Conservation (phyloP, 2,329 filamentous ascomycete species). For the Microdochium nivale region DNA sequence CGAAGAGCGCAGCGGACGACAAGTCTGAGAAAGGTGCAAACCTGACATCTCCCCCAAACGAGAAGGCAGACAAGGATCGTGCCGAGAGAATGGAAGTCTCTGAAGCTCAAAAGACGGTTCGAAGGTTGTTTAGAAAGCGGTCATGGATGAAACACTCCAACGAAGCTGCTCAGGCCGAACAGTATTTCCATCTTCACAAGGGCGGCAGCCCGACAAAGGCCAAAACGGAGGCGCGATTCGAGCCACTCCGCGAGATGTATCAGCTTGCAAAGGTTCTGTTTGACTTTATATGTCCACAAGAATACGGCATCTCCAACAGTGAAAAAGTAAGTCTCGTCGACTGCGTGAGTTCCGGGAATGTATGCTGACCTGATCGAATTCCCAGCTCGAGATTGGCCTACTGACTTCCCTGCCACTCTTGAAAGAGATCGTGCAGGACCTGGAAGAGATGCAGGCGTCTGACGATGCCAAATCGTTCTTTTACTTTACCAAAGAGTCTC, state of each 20-base stretch:
- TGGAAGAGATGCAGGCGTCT: conserved; percentile 94
- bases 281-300: conserved; percentile 96
- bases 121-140: conserved; percentile 49
- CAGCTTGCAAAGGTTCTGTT: conserved; percentile 90
- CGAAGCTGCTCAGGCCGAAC: conserved; percentile 51
- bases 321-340: conserved; percentile 53
- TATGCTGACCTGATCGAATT: conserved; percentile 6
- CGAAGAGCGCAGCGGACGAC: conserved; percentile 24
- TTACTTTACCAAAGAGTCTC: conserved; percentile 98
- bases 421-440: conserved; percentile 92
- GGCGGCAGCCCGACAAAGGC: conserved; percentile 66
- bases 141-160: conserved; percentile 49
- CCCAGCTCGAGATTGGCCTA: conserved; percentile 81
- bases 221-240: conserved; percentile 76
- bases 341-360: not conserved
- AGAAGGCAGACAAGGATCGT: conserved; percentile 18
- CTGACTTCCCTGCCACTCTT: conserved; percentile 87
- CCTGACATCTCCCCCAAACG: conserved; percentile 14
- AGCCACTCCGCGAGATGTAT: conserved; percentile 87
- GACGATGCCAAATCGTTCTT: conserved; percentile 93
- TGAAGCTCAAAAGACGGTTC: conserved; percentile 27
- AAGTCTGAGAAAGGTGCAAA: conserved; percentile 30
- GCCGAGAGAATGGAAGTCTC: conserved; percentile 18
- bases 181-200: conserved; percentile 87
- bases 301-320: conserved; percentile 90